Conservation (phyloP, 192 early-diverging fungal species). For the Podila epicladia region DNA sequence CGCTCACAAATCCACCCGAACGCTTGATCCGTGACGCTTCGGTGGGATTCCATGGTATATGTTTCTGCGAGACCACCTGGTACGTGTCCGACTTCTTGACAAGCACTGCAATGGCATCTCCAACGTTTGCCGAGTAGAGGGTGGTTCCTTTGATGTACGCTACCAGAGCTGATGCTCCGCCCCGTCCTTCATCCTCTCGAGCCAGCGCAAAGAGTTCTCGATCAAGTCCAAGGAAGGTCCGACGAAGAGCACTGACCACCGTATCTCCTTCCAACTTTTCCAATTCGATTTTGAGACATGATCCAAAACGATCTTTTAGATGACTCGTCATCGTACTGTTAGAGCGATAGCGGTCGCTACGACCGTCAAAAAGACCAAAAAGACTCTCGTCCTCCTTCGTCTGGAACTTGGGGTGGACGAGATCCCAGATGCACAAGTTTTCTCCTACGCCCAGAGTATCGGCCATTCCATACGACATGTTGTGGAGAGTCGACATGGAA, state of each 20-base stretch:
- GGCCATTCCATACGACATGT: constrained; percentile 88
- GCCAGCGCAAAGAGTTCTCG: constrained; percentile 66
- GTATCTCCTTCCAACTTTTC: constrained; percentile 71
- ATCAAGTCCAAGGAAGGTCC: constrained; percentile 86
- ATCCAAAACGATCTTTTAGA: constrained; percentile 75
- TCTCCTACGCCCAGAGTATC: constrained; percentile 79
- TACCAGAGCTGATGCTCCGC: constrained; percentile 84
- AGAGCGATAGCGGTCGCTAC: constrained; percentile 58
- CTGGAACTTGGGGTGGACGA: constrained; percentile 85
- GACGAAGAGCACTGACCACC: constrained; percentile 75
- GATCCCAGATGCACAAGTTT: constrained; percentile 83
- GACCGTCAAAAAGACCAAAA: constrained; percentile 89
- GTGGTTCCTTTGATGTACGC: constrained; percentile 81
- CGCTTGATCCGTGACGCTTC: constrained; percentile 81
- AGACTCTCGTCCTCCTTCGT: constrained; percentile 88
- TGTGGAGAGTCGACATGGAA: constrained; percentile 81
- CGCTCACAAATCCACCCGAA: constrained; percentile 85
- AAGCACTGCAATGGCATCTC: constrained; percentile 84
- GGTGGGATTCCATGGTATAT: constrained; percentile 71
- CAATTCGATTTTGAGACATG: constrained; percentile 77
- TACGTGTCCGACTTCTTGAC: constrained; percentile 76
- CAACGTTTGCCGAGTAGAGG: constrained; percentile 88
- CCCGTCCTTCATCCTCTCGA: constrained; percentile 53
- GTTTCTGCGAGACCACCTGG: constrained; percentile 75
- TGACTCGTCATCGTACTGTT: constrained; percentile 67